Evolutionary conservation across 192 early-diverging fungal genomes (phyloP), one percentile per base, ranked within the genome.

Genomic region (Polychytrium aggregatum): DNA sequence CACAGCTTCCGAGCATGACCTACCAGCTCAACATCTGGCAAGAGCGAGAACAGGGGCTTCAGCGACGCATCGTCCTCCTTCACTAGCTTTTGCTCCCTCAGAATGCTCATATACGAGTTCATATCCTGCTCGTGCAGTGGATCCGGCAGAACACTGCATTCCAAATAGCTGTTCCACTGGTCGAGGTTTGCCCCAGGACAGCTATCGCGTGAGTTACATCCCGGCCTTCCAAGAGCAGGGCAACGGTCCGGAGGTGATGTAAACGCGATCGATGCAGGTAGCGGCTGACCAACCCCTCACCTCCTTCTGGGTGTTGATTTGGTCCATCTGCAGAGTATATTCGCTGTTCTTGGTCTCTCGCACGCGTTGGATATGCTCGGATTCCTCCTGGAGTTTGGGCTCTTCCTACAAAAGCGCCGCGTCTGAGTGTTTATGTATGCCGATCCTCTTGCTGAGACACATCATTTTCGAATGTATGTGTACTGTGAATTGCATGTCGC

Each of bases 151-250:
- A 24, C 39, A 37, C 56, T 62, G 57, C 73, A 76, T 52, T 64
- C 58, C 20, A 76, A n/a, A 40, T 60, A 72, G 28, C 37, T 40
- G n/a, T 58, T 48, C 73, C 73, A 76, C 71, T 73, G 41, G 27
- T 14, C 16, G 26, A 20, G 0, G 31, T 0, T 17, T 3, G 44
- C 30, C 41, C 11, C 27, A 7, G 17, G 18, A 25, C 43, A 40
- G 25, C 18, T 16, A 29, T 20, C 9, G 14, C n/a, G 31, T 13
- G 41, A 27, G n/a, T n/a, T n/a, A n/a, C n/a, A n/a, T n/a, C n/a
- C n/a, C n/a, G n/a, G n/a, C n/a, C n/a, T n/a, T n/a, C n/a, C n/a
- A 42, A 11, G 33, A 30, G 21, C 30, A 2, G 21, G 35, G 31
- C 40, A 5, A 11, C 17, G 4, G 25, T 35, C 11, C 1, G 14